Base-by-base conservation (phyloP, 1,139 yeast genomes). In the Saccharomyces hybrid region DNA sequence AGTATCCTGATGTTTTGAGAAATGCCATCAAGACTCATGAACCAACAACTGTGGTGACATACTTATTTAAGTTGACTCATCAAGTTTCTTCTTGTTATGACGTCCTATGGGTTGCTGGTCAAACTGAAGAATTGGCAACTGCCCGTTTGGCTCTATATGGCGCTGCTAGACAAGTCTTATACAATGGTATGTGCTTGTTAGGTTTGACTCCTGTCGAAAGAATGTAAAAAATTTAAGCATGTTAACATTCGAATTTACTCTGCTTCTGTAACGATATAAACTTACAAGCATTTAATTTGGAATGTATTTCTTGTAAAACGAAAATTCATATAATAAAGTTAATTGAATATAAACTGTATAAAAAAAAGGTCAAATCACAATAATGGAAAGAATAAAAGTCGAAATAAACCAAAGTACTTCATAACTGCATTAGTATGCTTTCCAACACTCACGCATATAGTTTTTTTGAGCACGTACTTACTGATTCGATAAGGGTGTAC, bases 131-230 rank as follows among this genome's bases (percentile, higher is more conserved):
- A 54, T 77, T 93, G 69, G 95, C 98, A 54, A 73, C 81, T 57
- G 97, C 99, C 46, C 88, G 99, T 76, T 78, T 93, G 74, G 97
- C 98, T 3, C 80, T 95, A 65, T 95, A 91, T 73, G 79, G 86
- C 58, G 79, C 97, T 61, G 97, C 97, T 54, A 85, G 93, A 76
- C 95, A 87, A 75, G 95, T 89, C 26, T 78, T 95, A 65, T 78
- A 79, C 75, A 91, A 91, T 69, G 99, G 98, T 78, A 86, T 95
- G 95, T 78, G 77, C 50, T 77, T 95, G 69, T 78, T 95, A 68
- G 97, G 97, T 57, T 80, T 95, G 70, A 91, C 98, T 54, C 99
- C 99, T 28, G 99, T 95, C 61, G 97, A 93, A 68, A 86, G 99
- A 82, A 93, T 93, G 99, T 93, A 78, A 73, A 3, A 19, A 9